Conservation (phyloP, 2,329 filamentous ascomycete genomes). For the Dactylella cylindrospora region DNA sequence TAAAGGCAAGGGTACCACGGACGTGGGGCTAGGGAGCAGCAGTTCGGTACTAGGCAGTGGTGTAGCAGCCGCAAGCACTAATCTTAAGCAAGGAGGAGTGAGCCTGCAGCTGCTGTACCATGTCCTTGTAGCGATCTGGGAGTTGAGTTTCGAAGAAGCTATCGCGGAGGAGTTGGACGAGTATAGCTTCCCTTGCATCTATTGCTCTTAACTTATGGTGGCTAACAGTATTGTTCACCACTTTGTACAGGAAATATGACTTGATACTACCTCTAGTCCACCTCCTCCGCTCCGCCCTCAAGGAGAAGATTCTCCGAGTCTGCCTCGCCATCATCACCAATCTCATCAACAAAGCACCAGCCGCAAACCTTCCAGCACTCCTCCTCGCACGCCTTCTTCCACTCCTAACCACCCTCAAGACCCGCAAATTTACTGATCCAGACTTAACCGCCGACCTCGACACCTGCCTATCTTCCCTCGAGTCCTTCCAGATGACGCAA, state of each 20-base stretch:
- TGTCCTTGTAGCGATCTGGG: conserved; percentile 90
- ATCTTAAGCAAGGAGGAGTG: conserved; percentile 76
- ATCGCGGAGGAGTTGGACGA: conserved; percentile 81
- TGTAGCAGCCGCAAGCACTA: conserved; percentile 58
- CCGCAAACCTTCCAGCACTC: conserved; percentile 72
- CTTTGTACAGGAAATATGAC: conserved; percentile 74
- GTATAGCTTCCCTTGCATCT: conserved; percentile 57
- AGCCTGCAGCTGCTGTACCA: conserved; percentile 92
- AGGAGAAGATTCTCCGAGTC: conserved; percentile 94
- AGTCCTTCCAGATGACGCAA: conserved; percentile 55
- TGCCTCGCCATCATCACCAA: conserved; percentile 87
- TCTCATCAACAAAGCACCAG: conserved; percentile 73
- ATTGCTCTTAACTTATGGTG: neutral
- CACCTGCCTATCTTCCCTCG: conserved; percentile 56
- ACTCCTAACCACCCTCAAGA: conserved; percentile 64
- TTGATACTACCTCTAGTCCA: conserved; percentile 90
- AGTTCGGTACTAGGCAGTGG: neutral
- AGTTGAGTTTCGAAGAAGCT: conserved; percentile 83
- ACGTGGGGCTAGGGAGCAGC: conserved; percentile 7
- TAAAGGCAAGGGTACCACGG: conserved; percentile 27
- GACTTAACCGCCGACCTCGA: conserved; percentile 58
- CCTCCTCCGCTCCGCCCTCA: conserved; percentile 85
- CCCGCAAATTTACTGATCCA: conserved; percentile 65
- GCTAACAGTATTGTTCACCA: conserved; percentile 44
- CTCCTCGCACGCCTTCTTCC: conserved; percentile 78